Evolutionary conservation across 768 basidiomycete species (phyloP).

Genomic region (Rhodotorula toruloides): DNA sequence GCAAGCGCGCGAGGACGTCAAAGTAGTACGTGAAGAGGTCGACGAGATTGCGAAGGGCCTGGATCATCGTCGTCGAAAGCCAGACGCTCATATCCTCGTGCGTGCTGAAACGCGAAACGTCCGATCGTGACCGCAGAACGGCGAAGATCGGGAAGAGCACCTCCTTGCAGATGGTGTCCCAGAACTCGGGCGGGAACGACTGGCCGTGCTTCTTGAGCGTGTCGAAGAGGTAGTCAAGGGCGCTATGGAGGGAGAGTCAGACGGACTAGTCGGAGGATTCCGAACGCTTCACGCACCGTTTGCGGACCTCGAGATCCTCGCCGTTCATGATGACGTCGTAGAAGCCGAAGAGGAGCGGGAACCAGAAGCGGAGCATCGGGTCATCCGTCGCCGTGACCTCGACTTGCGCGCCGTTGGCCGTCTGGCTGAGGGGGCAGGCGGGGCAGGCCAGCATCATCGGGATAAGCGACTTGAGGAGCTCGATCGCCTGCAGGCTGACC

Average conservation of each 20-base stretch:
- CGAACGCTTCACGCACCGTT: constrained; percentile 61
- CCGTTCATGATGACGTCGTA: constrained; percentile 99
- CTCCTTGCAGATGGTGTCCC: constrained; percentile 95
- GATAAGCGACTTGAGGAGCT: constrained; percentile 74
- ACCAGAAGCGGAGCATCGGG: constrained; percentile 93
- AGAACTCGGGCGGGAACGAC: constrained; percentile 82
- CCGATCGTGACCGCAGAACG: constrained; percentile 85
- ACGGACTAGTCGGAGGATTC: neutral
- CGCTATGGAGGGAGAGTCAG: constrained; percentile 54
- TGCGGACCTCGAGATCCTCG: constrained; percentile 93
- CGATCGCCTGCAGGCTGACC: constrained; percentile 90
- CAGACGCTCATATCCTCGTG: constrained; percentile 99
- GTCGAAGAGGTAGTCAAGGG: constrained; percentile 90
- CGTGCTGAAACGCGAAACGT: constrained; percentile 83
- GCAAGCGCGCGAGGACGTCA: constrained; percentile 75
- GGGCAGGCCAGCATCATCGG: constrained; percentile 82
- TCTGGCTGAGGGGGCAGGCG: constrained; percentile 54
- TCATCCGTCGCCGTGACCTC: constrained; percentile 51
- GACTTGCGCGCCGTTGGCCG: constrained; percentile 41
- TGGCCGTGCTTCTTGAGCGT: constrained; percentile 85
- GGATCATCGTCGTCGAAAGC: constrained; percentile 98
- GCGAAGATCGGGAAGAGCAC: constrained; percentile 97
- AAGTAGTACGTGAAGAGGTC: constrained; percentile 95
- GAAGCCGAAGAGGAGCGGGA: constrained; percentile 92
- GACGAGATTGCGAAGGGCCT: constrained; percentile 88